phyloP scores from a whole-genome alignment of 371 early-diverging fungal genomes.

The Mortierella sp. region DNA sequence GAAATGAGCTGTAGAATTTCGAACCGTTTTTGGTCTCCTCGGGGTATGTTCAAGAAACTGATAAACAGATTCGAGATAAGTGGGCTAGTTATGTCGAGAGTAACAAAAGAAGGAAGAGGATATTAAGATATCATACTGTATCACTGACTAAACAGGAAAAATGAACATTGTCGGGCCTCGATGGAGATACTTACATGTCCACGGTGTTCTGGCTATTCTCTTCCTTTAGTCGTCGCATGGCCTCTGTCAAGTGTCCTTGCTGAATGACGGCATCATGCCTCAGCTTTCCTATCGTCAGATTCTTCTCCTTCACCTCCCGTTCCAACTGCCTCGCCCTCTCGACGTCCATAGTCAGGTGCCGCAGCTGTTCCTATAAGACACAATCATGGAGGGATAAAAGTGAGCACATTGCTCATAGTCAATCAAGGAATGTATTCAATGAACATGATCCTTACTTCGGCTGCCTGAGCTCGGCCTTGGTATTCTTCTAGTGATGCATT shows the following conservation, averaged over 20 bases:
- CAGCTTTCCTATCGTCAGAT: slow-evolving; percentile 78
- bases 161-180: no score
- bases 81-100: slow-evolving; percentile 60
- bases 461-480: slow-evolving; percentile 65
- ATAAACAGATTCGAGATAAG: slow-evolving; percentile 88
- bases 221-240: slow-evolving; percentile 85
- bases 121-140: no score
- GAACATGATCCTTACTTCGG: slow-evolving; percentile 61
- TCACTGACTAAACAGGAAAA: no score
- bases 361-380: slow-evolving; percentile 61
- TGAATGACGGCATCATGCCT: slow-evolving; percentile 87
- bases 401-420: not conserved
- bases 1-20: slow-evolving; percentile 91
- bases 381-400: not conserved
- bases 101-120: slow-evolving; percentile 4
- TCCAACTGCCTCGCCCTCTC: slow-evolving; percentile 73
- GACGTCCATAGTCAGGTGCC: slow-evolving; percentile 64
- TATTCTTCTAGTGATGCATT: slow-evolving; percentile 68
- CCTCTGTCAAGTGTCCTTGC: slow-evolving; percentile 86
- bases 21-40: slow-evolving; percentile 89
- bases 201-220: slow-evolving; percentile 83
- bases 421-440: no score
- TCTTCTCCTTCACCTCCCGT: slow-evolving; percentile 81
- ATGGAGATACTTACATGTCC: slow-evolving; percentile 65
- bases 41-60: slow-evolving; percentile 83